Percentiles rank a stretch among this genome's conserved stretches.
phyloP scores from a whole-genome alignment of 495 filamentous ascomycete species.

The Pyrenula massariospora region DNA sequence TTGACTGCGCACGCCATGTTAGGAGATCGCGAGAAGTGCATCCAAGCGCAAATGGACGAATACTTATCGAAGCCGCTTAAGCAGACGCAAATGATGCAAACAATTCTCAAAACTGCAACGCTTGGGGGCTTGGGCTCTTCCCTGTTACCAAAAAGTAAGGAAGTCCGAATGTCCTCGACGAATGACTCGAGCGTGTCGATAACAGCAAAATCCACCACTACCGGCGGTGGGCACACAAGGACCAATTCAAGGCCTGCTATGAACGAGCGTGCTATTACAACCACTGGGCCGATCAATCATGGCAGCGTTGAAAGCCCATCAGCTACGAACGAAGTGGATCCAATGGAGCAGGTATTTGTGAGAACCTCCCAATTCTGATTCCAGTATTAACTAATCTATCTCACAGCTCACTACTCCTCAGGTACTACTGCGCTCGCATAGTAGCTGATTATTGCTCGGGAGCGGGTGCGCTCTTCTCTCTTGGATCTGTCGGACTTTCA shows the following conservation, averaged over 20 bases:
- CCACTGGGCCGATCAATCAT: constrained; percentile 39
- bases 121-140: constrained; percentile 56
- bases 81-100: constrained; percentile 97
- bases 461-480: too few species aligned
- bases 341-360: constrained; percentile 57
- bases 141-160: constrained; percentile 62
- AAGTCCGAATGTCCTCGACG: constrained; percentile 42
- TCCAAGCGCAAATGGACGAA: constrained; percentile 98
- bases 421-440: not conserved
- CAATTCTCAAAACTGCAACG: constrained; percentile 90
- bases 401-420: not conserved
- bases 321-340: constrained; percentile 51
- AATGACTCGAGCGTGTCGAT: constrained; percentile 29
- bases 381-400: not conserved
- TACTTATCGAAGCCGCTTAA: constrained; percentile 97
- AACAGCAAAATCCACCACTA: constrained; percentile 3
- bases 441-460: not conserved
- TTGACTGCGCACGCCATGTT: constrained; percentile 98
- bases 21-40: constrained; percentile 96
- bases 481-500: not conserved
- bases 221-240: constrained; percentile 2
- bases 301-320: constrained; percentile 49
- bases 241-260: constrained; percentile 17
- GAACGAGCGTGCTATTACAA: constrained; percentile 50
- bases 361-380: not conserved